Conservation (phyloP, 2,329 filamentous ascomycete species). For the Tolypocladium amazonense region DNA sequence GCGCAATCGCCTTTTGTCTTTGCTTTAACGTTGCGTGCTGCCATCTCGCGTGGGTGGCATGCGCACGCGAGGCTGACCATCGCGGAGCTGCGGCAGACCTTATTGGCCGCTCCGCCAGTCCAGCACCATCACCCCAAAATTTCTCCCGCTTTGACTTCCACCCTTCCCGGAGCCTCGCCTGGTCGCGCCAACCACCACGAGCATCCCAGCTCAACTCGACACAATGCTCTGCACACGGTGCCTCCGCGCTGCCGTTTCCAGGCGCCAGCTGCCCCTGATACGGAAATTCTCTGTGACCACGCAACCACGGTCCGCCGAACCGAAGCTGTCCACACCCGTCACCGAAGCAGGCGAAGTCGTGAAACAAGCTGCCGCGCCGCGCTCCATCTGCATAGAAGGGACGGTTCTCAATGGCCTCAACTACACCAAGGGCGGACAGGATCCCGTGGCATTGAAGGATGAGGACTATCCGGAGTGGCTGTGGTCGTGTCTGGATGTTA, state of each 20-base stretch:
- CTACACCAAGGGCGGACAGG: conserved; percentile 61
- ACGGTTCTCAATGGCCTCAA: conserved; percentile 65
- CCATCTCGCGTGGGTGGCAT: neutral
- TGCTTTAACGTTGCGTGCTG: neutral
- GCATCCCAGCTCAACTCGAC: conserved; percentile 9
- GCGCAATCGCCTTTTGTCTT: neutral
- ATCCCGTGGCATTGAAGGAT: conserved; percentile 65
- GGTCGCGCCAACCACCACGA: neutral
- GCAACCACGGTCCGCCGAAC: conserved; percentile 23
- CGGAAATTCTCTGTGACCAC: conserved; percentile 30
- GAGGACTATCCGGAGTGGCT: conserved; percentile 73
- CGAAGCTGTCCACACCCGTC: conserved; percentile 24
- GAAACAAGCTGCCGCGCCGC: conserved; percentile 17
- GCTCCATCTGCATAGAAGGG: conserved; percentile 52
- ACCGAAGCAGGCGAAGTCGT: conserved; percentile 18
- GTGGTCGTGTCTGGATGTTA: conserved; percentile 59
- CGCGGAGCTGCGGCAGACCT: conserved; percentile 6
- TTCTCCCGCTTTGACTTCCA: neutral
- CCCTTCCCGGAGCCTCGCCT: conserved; percentile 2
- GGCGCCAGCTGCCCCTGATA: conserved; percentile 17
- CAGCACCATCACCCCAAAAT: conserved; percentile 1
- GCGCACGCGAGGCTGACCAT: conserved; percentile 16
- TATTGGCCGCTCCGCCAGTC: conserved; percentile 11
- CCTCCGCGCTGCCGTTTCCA: conserved; percentile 30
- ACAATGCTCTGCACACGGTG: conserved; percentile 36